Evolutionary conservation across 1,284 basidiomycete species (phyloP).

Genomic region (Cutaneotrichosporon sp.): DNA sequence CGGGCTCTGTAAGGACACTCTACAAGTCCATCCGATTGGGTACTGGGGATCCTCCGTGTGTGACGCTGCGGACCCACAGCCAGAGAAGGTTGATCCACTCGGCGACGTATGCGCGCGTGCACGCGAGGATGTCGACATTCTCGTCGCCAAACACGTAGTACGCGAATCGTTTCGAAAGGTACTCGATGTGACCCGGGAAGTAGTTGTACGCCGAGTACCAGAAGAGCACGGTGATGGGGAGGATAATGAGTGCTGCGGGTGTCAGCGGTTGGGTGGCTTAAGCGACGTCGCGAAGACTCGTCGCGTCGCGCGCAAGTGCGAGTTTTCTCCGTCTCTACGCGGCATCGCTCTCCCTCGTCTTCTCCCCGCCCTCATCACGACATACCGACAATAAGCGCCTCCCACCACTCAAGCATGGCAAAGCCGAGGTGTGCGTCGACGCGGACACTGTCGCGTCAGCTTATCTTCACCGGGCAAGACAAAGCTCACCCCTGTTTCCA

Average conservation of each 20-base stretch:
- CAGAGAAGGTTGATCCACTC: constrained; percentile 14
- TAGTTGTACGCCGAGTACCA: constrained; percentile 45
- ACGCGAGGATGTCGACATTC: constrained; percentile 15
- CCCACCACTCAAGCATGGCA: constrained; percentile 47
- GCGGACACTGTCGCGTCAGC: constrained; percentile 27
- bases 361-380: constrained; percentile 6
- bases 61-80: constrained; percentile 5
- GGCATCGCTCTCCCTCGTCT: too few species aligned
- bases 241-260: constrained; percentile 32
- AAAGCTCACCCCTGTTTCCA: constrained; percentile 28
- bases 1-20: background rate
- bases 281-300: too few species aligned
- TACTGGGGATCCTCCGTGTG: background rate
- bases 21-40: constrained; percentile 1
- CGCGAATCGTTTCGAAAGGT: constrained; percentile 43
- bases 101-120: constrained; percentile 5
- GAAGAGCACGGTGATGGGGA: constrained; percentile 41
- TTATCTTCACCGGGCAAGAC: background rate
- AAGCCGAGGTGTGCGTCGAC: constrained; percentile 41
- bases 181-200: constrained; percentile 42
- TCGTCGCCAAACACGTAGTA: constrained; percentile 49
- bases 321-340: too few species aligned
- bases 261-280: background rate
- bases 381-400: constrained; percentile 43
- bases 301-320: background rate